These are phyloP conservation scores for Yarrowia phangngaensis DNA, from an alignment of 805 yeast species.

Conservation along the genomic window DNA sequence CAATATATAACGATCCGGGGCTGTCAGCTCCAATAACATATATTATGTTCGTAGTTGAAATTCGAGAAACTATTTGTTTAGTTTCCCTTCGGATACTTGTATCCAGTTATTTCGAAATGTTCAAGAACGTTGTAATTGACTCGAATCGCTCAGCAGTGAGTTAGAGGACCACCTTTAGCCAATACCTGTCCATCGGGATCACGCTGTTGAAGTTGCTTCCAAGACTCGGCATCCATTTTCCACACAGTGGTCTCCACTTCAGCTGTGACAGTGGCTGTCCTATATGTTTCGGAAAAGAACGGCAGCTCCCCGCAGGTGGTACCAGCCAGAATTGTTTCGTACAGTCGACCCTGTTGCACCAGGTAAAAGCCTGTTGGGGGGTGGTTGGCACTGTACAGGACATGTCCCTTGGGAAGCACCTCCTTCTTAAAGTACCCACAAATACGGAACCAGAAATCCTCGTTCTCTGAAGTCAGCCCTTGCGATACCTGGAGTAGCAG, in stretches of 20 bases:
- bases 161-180: conserved; percentile 56
- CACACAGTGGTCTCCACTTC: conserved; percentile 66
- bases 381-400: conserved; percentile 45
- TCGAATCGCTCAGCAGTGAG: conserved; percentile 69
- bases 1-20: too few species aligned
- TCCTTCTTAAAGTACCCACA: conserved; percentile 54
- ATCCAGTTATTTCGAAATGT: too few species aligned
- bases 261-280: conserved; percentile 50
- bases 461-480: conserved; percentile 50
- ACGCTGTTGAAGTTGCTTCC: conserved; percentile 45
- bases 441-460: conserved; percentile 62
- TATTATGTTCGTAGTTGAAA: too few species aligned
- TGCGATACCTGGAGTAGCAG: conserved; percentile 56
- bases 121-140: conserved; percentile 70
- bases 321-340: conserved; percentile 58
- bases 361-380: conserved; percentile 56
- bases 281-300: conserved; percentile 40
- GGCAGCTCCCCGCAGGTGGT: conserved; percentile 70
- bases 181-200: conserved; percentile 48
- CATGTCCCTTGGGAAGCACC: conserved; percentile 46
- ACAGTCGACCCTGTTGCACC: conserved; percentile 50
- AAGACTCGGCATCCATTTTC: conserved; percentile 51
- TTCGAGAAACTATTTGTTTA: too few species aligned
- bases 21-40: too few species aligned
- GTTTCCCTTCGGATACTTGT: too few species aligned